Evolutionary conservation across 495 filamentous ascomycete species (phyloP), one percentile per base, ranked within the genome.

Genomic region (Talaromyces proteolyticus): DNA sequence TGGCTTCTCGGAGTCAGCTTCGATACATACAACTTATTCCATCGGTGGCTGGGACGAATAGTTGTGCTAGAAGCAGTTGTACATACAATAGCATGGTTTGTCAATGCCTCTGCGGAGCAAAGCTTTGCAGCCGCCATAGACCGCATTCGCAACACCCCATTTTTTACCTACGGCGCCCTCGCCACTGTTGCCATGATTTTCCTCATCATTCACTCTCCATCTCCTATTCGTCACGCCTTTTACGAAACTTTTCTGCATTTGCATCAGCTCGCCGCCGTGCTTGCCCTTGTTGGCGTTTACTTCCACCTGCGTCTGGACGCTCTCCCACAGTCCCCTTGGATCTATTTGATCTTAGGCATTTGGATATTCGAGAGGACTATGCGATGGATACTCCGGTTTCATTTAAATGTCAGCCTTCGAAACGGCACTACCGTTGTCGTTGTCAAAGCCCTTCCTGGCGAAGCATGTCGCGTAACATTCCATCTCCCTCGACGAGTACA

Each of bases 1-100:
- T 62, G 73, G 5, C 65, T 95, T 12, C 74, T 95, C 55, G 82
- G 81, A 22, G 82, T 97, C 67, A 92, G 88, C 64, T 98, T 96
- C 67, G 94, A 98, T 69, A 95, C 91, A 0, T 96, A 90, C 76
- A 97, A 96, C 65, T 74, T 96, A 22, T 68, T 97, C 23, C 93
- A 98, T 65, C 84, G 93, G 34, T 98, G 93, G 92, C 83, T 97
- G 48, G 93, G 92, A 19, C 86, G 93, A 17, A 83, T 96, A 19
- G 81, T 94, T 6, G 82, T 87, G 17, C 40, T 92, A 12, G 87
- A 98, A 63, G 73, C 82, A 4, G 38, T 96, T 42, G 73, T 82
- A 11, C 93, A 97, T 61, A 86, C 85, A 3, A 42, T 76, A 42
- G 84, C 86, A 36, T 99, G 82, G 78, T 71, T 70, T 42, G 61